Base-by-base conservation (phyloP, 768 basidiomycete species). In the Flagelloscypha sp. region DNA sequence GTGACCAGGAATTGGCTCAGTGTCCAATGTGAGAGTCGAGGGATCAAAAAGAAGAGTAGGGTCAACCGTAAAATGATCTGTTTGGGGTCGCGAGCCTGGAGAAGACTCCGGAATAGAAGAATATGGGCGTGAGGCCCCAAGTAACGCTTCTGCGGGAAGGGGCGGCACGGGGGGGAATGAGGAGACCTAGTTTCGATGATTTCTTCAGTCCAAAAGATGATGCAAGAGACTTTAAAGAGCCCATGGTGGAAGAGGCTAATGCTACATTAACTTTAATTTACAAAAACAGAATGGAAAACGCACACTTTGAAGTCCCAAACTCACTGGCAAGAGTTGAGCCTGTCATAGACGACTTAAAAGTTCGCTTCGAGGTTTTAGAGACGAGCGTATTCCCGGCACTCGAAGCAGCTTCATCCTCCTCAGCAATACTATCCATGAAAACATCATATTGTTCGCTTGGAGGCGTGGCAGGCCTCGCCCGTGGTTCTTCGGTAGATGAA, bases 361-460 rank as follows among this genome's bases (percentile, higher is more conserved):
- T 75, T 27, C 68, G 66, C 50, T 63, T 67, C 5, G 63, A 66
- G 22, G 64, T 68, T 42, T 48, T 58, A n/a, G n/a, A n/a, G n/a
- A n/a, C 48, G 11, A 57, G 49, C 5, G 44, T 44, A 2, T 28
- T 35, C 16, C 6, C 31, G 30, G 49, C 45, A 23, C 50, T 7
- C 31, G 31, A 49, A 44, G 24, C 50, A n/a, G n/a, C 52, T 42
- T 84, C 81, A 23, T 82, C 79, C 12, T 65, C 55, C 39, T 87
- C 84, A 33, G 72, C 62, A 24, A 83, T 87, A 40, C 74, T 73
- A 36, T 88, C 85, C 78, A 88, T 86, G n/a, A 87, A 74, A 40
- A 88, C 61, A 50, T 85, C 83, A 84, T 87, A 88, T 47, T 82
- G 79, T 47, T 84, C 81, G 48, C 83, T 84, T 0, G 81, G 80